Percentiles rank a stretch among this genome's conserved stretches.
phyloP scores from a whole-genome alignment of 495 filamentous ascomycete genomes.

The Hypoxylon lienhwacheense region DNA sequence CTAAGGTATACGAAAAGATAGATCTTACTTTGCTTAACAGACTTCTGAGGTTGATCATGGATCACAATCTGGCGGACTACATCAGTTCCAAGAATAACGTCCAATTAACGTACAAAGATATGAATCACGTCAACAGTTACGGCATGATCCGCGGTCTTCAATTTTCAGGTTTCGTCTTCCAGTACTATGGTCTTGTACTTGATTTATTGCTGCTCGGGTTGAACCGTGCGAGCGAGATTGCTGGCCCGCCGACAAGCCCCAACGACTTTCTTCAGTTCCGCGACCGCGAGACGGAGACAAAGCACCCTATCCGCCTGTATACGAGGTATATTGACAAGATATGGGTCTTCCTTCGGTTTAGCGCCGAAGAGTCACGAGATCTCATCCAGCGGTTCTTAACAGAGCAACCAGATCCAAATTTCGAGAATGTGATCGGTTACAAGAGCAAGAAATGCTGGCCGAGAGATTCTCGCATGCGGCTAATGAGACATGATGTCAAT shows the following conservation, averaged over 20 bases:
- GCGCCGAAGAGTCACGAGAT: slow-evolving; percentile 90
- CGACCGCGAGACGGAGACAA: slow-evolving; percentile 84
- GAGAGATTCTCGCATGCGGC: slow-evolving; percentile 91
- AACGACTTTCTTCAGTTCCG: slow-evolving; percentile 99
- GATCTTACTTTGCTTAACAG: slow-evolving; percentile 95
- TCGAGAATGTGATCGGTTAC: slow-evolving; percentile 99
- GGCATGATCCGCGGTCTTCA: slow-evolving; percentile 97
- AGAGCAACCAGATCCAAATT: slow-evolving; percentile 98
- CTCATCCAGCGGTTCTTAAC: slow-evolving; percentile 97
- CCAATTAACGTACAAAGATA: slow-evolving; percentile 98
- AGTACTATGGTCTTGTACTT: slow-evolving; percentile 96
- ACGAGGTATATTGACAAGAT: slow-evolving; percentile 97
- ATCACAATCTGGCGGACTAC: slow-evolving; percentile 98
- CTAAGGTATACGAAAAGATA: slow-evolving; percentile 99
- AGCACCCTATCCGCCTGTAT: slow-evolving; percentile 94
- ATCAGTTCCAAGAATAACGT: slow-evolving; percentile 99
- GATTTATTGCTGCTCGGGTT: slow-evolving; percentile 91
- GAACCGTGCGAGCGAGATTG: slow-evolving; percentile 94
- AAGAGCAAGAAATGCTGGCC: slow-evolving; percentile 99
- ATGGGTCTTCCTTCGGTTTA: slow-evolving; percentile 96
- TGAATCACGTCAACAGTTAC: slow-evolving; percentile 99
- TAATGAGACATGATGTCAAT: slow-evolving; percentile 99
- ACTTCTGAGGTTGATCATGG: slow-evolving; percentile 94
- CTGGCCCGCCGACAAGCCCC: slow-evolving; percentile 91
- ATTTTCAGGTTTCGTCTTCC: slow-evolving; percentile 98